Evolutionary conservation across 805 yeast species (phyloP).

Genomic region (Metschnikowia continentalis): DNA sequence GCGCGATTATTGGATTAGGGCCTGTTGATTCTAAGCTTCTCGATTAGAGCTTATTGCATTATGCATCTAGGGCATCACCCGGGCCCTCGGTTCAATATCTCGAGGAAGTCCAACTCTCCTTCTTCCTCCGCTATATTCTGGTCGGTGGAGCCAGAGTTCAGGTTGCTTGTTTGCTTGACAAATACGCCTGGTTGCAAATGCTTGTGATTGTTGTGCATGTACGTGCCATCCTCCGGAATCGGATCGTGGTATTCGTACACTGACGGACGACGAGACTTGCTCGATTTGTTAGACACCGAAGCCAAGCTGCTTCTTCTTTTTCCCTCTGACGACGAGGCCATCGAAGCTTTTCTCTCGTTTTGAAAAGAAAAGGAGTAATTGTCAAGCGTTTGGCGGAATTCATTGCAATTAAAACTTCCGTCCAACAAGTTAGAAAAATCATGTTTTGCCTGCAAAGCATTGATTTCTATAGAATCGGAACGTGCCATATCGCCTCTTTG

Average conservation of each 20-base stretch:
- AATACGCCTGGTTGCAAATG: constrained; percentile 2
- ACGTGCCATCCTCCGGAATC: constrained; percentile 14
- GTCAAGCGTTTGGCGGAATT: constrained; percentile 27
- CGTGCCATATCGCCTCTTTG: background rate
- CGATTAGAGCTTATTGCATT: background rate
- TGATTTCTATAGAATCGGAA: constrained; percentile 6
- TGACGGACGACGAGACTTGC: constrained; percentile 13
- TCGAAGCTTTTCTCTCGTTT: constrained; percentile 6
- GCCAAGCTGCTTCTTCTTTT: constrained; percentile 14
- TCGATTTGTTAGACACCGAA: constrained; percentile 14
- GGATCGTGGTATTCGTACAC: constrained; percentile 12
- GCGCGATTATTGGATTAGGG: background rate
- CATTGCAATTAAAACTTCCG: constrained; percentile 27
- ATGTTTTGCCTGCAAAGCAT: constrained; percentile 20
- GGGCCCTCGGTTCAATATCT: constrained; percentile 41
- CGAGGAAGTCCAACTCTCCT: constrained; percentile 43
- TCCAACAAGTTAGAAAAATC: constrained; percentile 37
- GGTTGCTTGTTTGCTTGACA: constrained; percentile 7
- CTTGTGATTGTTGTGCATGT: constrained; percentile 5
- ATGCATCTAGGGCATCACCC: background rate
- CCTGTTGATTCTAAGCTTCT: background rate
- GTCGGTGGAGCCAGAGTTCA: background rate
- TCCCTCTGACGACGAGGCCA: constrained; percentile 4
- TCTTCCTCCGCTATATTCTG: constrained; percentile 15
- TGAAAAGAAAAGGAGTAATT: constrained; percentile 24